Evolutionary conservation across 2,329 filamentous ascomycete species (phyloP).

Genomic region (Leptographium galeiforme): DNA sequence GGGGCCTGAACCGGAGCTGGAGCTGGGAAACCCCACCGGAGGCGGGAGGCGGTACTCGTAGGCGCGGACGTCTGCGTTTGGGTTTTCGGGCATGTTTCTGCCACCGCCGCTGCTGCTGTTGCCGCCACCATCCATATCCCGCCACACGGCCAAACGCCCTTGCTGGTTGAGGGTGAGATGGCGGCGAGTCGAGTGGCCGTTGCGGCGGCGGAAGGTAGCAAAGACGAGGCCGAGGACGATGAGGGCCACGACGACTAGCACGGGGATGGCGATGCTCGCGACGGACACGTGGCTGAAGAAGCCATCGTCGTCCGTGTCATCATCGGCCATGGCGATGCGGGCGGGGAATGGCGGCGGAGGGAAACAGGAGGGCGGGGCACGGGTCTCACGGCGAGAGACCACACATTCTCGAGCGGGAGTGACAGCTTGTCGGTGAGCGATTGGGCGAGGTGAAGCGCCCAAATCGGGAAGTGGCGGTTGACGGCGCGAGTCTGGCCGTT

Average conservation of each 20-base stretch:
- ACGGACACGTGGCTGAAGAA: slow-evolving; percentile 2
- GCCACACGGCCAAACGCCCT: slow-evolving; percentile 6
- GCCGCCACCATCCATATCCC: slow-evolving; percentile 3
- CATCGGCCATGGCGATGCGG: neutral
- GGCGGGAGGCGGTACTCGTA: no score
- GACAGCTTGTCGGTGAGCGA: no score
- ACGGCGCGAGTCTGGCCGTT: no score
- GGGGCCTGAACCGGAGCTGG: neutral
- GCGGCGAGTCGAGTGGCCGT: neutral
- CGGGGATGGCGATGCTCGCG: slow-evolving; percentile 5
- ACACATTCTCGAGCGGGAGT: no score
- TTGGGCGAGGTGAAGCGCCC: no score
- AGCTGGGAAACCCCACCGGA: no score
- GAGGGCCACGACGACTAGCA: neutral
- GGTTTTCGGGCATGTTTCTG: neutral
- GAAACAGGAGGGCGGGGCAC: no score
- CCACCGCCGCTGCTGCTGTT: no score
- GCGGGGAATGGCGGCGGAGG: neutral
- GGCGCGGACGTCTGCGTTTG: no score
- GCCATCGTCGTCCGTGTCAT: neutral
- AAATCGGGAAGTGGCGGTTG: no score
- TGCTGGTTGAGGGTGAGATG: slow-evolving; percentile 4
- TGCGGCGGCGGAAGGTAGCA: neutral
- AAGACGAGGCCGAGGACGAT: slow-evolving; percentile 2
- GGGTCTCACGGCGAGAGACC: neutral